A percentile compares a stretch with the other conserved stretches of the same genome.
These are phyloP conservation scores for Chamaenerion angustifolium DNA, from an alignment of 345 rosid species.

Conservation along the genomic window DNA sequence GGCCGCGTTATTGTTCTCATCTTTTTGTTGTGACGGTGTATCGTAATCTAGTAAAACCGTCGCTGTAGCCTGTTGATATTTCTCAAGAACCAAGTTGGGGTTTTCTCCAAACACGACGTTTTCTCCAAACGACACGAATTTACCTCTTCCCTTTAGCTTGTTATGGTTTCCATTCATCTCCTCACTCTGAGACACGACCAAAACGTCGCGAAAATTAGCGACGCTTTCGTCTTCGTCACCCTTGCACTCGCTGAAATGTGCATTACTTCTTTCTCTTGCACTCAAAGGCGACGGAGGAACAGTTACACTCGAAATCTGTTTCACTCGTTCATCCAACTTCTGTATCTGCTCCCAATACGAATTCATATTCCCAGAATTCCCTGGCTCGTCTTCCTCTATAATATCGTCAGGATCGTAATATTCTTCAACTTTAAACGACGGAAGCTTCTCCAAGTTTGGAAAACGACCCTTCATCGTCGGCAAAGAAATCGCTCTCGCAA, in stretches of 20 bases:
- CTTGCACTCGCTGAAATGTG: slow-evolving; percentile 19
- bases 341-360: slow-evolving; percentile 49
- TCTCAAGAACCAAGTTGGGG: not conserved
- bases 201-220: slow-evolving; percentile 37
- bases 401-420: not conserved
- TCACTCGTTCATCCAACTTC: slow-evolving; percentile 34
- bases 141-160: slow-evolving; percentile 9
- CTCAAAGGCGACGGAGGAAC: slow-evolving; percentile 12
- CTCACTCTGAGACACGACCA: slow-evolving; percentile 40
- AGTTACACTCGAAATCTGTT: slow-evolving; percentile 29
- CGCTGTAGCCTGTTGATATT: not conserved
- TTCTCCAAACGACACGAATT: slow-evolving; percentile 9
- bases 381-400: slow-evolving; percentile 18
- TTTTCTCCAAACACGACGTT: slow-evolving; percentile 19
- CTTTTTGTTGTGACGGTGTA: slow-evolving; percentile 5
- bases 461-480: slow-evolving; percentile 14
- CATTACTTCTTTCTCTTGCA: slow-evolving; percentile 14
- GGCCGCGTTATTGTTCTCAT: slow-evolving; percentile 4
- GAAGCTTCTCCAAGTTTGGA: slow-evolving; percentile 6
- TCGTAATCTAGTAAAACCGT: slow-evolving; percentile 6
- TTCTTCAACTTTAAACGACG: slow-evolving; percentile 5
- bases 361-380: slow-evolving; percentile 21
- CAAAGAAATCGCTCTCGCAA: slow-evolving; percentile 27
- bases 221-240: slow-evolving; percentile 13
- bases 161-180: slow-evolving; percentile 9